Evolutionary conservation across 176 grass and related monocot species (phyloP).

Genomic region (Raddia guianensis): DNA sequence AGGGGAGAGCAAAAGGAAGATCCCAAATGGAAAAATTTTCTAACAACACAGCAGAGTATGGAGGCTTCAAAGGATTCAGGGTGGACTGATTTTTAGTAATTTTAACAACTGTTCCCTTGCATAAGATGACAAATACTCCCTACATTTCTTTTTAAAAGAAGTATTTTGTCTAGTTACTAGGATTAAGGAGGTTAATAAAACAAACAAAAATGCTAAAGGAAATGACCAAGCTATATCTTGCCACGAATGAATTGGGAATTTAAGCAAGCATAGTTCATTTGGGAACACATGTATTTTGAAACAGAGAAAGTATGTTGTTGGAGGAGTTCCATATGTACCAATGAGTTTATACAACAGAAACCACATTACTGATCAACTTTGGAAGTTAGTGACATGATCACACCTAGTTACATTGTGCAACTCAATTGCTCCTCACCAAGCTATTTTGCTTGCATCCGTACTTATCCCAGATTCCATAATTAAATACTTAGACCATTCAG

Average conservation of each 20-base stretch:
- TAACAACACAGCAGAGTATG: background rate
- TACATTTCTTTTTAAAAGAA: no score
- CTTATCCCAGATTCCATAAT: background rate
- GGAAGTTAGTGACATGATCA: background rate
- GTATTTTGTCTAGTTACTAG: no score
- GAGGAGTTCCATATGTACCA: background rate
- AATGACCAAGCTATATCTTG: no score
- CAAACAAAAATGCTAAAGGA: no score
- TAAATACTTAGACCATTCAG: background rate
- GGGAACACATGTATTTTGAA: no score
- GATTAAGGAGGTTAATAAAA: no score
- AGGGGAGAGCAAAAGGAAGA: constrained; percentile 1
- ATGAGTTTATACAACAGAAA: background rate
- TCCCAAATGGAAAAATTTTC: constrained; percentile 2
- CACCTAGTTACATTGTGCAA: background rate
- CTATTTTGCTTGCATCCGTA: background rate
- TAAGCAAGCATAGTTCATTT: no score
- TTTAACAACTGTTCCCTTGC: constrained; percentile 3
- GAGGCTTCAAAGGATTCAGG: background rate
- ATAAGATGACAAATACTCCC: background rate
- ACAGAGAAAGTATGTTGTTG: background rate
- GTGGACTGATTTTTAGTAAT: constrained; percentile 1
- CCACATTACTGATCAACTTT: background rate
- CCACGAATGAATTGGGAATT: no score
- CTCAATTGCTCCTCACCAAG: constrained; percentile 6